Evolutionary conservation across 805 yeast genomes (phyloP).

Genomic region (Sungouiozyma ichnusensis): DNA sequence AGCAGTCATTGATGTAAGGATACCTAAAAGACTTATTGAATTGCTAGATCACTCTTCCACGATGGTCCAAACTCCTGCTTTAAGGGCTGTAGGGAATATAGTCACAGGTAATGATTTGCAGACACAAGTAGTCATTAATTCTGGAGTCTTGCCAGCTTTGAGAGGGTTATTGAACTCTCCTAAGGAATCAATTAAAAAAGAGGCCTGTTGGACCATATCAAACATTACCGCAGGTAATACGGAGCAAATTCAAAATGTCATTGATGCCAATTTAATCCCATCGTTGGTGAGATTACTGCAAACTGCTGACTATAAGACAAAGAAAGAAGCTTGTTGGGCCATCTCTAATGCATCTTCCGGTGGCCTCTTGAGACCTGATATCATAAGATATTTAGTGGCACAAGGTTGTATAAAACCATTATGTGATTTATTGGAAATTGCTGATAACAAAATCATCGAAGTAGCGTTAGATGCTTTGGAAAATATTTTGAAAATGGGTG

Average conservation of each 20-base stretch:
- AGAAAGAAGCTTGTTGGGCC: conserved; percentile 99
- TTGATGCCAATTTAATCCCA: conserved; percentile 88
- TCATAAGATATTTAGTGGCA: conserved; percentile 79
- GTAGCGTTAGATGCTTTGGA: conserved; percentile 93
- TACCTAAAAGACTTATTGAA: conserved; percentile 89
- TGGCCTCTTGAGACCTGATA: conserved; percentile 84
- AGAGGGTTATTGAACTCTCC: conserved; percentile 69
- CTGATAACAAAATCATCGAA: conserved; percentile 86
- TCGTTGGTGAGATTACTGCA: conserved; percentile 72
- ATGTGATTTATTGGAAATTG: conserved; percentile 80
- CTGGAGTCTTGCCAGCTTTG: conserved; percentile 82
- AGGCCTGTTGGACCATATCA: conserved; percentile 98
- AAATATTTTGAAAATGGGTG: conserved; percentile 90
- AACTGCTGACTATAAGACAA: conserved; percentile 87
- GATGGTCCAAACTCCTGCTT: conserved; percentile 89
- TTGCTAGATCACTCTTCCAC: conserved; percentile 75
- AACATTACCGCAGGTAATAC: conserved; percentile 96
- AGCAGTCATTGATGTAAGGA: conserved; percentile 92
- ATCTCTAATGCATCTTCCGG: conserved; percentile 96
- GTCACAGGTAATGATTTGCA: conserved; percentile 95
- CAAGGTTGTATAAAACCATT: conserved; percentile 97
- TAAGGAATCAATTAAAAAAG: conserved; percentile 89
- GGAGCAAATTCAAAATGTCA: conserved; percentile 93
- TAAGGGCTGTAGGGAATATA: conserved; percentile 94
- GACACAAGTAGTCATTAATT: conserved; percentile 89